Evolutionary conservation across 495 filamentous ascomycete species (phyloP).

Genomic region (Parachaetomium inaequale): DNA sequence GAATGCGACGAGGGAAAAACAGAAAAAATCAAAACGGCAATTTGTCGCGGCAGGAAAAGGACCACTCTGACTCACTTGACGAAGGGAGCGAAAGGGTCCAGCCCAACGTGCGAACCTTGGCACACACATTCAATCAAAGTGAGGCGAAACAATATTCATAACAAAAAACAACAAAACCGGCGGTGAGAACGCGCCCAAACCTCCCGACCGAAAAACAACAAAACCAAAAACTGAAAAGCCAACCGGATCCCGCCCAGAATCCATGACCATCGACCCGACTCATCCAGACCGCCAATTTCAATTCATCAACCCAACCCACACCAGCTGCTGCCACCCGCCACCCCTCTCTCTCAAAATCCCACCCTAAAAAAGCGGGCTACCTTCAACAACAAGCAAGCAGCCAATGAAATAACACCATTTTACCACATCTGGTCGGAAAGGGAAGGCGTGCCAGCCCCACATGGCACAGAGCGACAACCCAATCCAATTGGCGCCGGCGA

Average conservation of each 20-base stretch:
- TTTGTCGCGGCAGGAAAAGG: no score
- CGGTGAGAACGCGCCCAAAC: background rate
- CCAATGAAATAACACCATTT: slow-evolving; percentile 20
- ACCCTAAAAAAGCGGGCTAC: background rate
- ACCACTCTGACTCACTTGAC: no score
- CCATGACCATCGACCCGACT: background rate
- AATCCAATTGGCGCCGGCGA: background rate
- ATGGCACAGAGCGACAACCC: background rate
- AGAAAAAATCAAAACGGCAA: no score
- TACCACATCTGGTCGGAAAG: slow-evolving; percentile 16
- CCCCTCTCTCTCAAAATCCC: slow-evolving; percentile 1
- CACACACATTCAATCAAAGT: no score
- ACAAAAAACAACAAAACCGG: background rate
- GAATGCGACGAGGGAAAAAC: background rate
- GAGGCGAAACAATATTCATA: no score
- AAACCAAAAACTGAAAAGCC: background rate
- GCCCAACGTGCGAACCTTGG: no score
- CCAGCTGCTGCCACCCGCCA: background rate
- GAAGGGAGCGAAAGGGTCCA: no score
- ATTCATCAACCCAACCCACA: background rate
- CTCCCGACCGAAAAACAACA: background rate
- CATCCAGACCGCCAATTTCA: background rate
- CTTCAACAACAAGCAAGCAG: background rate
- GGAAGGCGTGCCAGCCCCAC: slow-evolving; percentile 21
- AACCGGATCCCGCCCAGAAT: background rate